A percentile compares a stretch with the other conserved stretches of the same genome.
phyloP scores from a whole-genome alignment of 768 basidiomycete genomes.

The Hemileccinum impolitum region DNA sequence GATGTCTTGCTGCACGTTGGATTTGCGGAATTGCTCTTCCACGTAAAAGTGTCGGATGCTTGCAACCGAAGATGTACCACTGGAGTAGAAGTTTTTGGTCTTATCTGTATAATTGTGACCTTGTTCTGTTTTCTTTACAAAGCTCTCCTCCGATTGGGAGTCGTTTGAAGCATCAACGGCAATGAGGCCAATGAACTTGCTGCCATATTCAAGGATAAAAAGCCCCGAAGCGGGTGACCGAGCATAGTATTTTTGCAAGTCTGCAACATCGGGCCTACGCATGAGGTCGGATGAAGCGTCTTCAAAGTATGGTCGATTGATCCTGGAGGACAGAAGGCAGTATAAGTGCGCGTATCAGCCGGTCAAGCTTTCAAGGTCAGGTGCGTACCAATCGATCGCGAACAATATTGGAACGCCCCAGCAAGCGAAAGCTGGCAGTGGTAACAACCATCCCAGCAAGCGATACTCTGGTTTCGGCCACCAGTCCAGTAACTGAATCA shows the following conservation, averaged over 20 bases:
- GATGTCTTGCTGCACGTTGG: conserved; percentile 62
- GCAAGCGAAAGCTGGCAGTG: conserved; percentile 65
- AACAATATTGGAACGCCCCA: conserved; percentile 63
- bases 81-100: conserved; percentile 19
- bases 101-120: conserved; percentile 10
- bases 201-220: conserved; percentile 62
- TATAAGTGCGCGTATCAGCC: neutral
- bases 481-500: conserved; percentile 61
- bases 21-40: conserved; percentile 57
- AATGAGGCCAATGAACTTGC: conserved; percentile 61
- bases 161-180: conserved; percentile 62
- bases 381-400: conserved; percentile 60
- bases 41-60: conserved; percentile 73
- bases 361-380: neutral
- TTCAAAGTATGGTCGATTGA: conserved; percentile 69
- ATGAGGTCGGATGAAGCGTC: conserved; percentile 48
- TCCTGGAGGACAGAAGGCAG: conserved; percentile 38
- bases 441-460: conserved; percentile 48
- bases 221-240: conserved; percentile 62
- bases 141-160: conserved; percentile 30
- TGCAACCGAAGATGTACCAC: conserved; percentile 48
- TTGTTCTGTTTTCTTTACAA: conserved; percentile 21
- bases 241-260: conserved; percentile 54
- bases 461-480: conserved; percentile 56
- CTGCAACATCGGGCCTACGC: conserved; percentile 50